Percentiles rank a stretch among this genome's conserved stretches.
Evolutionary conservation across 306 rosid species (phyloP).

Genomic region (Coriaria nepalensis): DNA sequence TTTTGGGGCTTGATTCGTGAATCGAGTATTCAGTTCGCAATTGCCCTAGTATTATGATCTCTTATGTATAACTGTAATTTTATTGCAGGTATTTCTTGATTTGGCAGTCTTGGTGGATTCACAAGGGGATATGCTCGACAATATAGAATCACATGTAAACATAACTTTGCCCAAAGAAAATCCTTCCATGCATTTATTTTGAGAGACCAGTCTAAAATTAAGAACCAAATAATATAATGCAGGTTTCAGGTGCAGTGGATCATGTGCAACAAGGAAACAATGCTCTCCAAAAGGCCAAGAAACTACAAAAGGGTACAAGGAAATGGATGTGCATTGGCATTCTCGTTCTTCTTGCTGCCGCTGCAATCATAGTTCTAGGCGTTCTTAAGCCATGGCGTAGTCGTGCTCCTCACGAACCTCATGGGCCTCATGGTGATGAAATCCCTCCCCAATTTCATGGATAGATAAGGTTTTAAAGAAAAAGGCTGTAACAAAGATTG

Average conservation of each 20-base stretch:
- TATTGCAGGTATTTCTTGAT: conserved; percentile 70
- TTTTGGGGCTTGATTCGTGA: too few species aligned
- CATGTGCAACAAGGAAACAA: conserved; percentile 81
- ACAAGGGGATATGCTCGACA: conserved; percentile 86
- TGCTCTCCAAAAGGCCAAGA: conserved; percentile 66
- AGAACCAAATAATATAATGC: conserved; percentile 1
- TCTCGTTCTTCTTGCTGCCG: conserved; percentile 62
- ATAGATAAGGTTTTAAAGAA: neutral
- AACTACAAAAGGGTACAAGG: conserved; percentile 63
- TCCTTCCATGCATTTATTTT: neutral
- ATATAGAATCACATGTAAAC: conserved; percentile 77
- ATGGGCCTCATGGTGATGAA: conserved; percentile 29
- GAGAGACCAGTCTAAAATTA: neutral
- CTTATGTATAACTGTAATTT: too few species aligned
- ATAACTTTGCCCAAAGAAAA: neutral
- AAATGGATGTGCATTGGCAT: conserved; percentile 94
- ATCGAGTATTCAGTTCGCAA: too few species aligned
- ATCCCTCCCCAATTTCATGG: neutral
- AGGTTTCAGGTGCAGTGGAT: conserved; percentile 91
- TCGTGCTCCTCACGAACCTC: neutral
- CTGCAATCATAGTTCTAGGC: conserved; percentile 35
- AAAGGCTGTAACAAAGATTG: too few species aligned
- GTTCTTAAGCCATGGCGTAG: conserved; percentile 68
- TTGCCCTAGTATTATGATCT: too few species aligned
- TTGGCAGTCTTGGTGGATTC: conserved; percentile 89